Evolutionary conservation across 2,329 filamentous ascomycete genomes (phyloP), one percentile per base, ranked within the genome.

Genomic region (Ophidiomyces ophidiicola): DNA sequence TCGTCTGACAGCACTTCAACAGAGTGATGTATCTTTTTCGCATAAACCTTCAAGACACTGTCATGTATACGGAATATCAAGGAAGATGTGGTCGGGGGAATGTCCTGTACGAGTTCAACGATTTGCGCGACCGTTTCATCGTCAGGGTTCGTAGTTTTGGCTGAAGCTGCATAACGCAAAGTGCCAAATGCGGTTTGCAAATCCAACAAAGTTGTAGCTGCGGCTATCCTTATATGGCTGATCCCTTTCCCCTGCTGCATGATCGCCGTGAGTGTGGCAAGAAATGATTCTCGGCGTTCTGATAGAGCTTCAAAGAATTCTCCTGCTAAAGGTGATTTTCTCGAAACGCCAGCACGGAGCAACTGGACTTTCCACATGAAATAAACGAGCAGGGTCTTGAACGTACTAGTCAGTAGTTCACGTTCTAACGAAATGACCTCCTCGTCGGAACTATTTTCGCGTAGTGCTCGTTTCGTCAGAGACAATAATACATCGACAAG

Each of bases 341-440:
- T 51, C 11, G 68, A 62, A 24, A 83, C 58, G 11, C 71, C 59
- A 39, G 69, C 65, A 45, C 69, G 66, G 44, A 84, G 53, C 37
- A 70, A 67, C 38, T 76, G 73, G 15, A 81, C 72, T 55, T 90
- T 88, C 90, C 90, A 98, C 76, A 93, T 84, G 56, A 94, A 93
- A 63, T 94, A 96, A 61, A 92, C 85, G 32, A 86, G 71, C 36
- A 81, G 70, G 1, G 78, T 71, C 48, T 82, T 80, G 52, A 92
- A 81, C 20, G 85, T 80, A 50, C 79, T 80, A 1, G 75, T 69
- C 5, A 85, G 78, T 30, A 90, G 68, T 47, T 83, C 78, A 48
- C 90, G 82, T 58, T 96, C 88, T 8, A 83, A 66, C 30, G 77
- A 77, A 46, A 86, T 81, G 18, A 79, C 70, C 10, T 81, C 79